Percentiles rank a stretch among this genome's conserved stretches.
Evolutionary conservation across 805 yeast genomes (phyloP).

Genomic region (Nakazawaea ishiwadae): DNA sequence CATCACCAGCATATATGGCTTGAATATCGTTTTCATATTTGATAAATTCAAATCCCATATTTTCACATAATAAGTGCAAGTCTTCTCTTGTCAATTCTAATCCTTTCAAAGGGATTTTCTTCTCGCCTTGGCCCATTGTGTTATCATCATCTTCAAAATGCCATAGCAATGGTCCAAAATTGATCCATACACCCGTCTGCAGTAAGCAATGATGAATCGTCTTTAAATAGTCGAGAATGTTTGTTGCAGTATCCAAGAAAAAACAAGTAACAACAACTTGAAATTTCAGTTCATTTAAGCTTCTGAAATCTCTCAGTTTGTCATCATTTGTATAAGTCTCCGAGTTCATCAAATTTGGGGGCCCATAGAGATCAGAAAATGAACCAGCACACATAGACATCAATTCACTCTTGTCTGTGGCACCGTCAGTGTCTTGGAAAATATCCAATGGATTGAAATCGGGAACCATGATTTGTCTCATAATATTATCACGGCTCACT

Average conservation of each 20-base stretch:
- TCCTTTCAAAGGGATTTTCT: conserved; percentile 41
- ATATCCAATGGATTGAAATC: conserved; percentile 42
- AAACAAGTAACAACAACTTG: conserved; percentile 50
- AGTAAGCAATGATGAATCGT: conserved; percentile 42
- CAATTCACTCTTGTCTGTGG: conserved; percentile 39
- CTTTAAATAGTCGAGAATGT: conserved; percentile 51
- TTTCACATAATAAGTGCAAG: conserved; percentile 37
- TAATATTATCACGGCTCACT: conserved; percentile 38
- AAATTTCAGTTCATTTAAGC: conserved; percentile 31
- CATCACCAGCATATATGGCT: conserved; percentile 51
- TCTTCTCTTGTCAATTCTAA: conserved; percentile 59
- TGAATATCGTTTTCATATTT: conserved; percentile 38
- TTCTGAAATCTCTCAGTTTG: conserved; percentile 37
- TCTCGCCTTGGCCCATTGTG: conserved; percentile 19
- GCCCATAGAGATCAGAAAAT: conserved; percentile 64
- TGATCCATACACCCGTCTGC: conserved; percentile 50
- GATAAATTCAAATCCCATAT: conserved; percentile 47
- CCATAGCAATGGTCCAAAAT: conserved; percentile 69
- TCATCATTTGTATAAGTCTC: conserved; percentile 33
- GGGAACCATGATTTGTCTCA: conserved; percentile 48
- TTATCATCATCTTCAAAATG: conserved; percentile 55
- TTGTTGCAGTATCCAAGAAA: conserved; percentile 61
- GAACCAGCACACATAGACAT: conserved; percentile 76
- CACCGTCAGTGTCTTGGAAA: conserved; percentile 24
- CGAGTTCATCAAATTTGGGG: conserved; percentile 30